phyloP scores from a whole-genome alignment of 2,329 filamentous ascomycete species.

The Diplodia corticola region DNA sequence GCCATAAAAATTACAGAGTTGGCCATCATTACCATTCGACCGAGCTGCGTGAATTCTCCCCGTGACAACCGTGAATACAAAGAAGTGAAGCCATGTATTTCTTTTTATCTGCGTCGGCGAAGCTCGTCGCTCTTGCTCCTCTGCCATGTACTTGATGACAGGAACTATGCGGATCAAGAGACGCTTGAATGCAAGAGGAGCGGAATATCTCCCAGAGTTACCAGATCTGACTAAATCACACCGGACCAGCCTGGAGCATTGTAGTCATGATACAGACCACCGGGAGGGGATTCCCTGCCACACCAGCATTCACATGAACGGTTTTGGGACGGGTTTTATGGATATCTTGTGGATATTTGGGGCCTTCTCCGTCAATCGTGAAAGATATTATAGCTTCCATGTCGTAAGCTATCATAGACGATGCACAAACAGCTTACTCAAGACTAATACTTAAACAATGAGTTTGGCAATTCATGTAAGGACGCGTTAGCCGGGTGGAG shows the following conservation, averaged over 20 bases:
- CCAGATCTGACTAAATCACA: too few relatives aligned
- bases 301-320: too few relatives aligned
- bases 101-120: constrained; percentile 44
- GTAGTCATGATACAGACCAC: too few relatives aligned
- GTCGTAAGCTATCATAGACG: background rate
- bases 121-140: constrained; percentile 46
- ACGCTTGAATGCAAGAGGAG: too few relatives aligned
- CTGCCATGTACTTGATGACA: constrained; percentile 47
- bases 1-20: background rate
- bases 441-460: background rate
- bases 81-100: constrained; percentile 8
- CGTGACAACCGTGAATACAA: background rate
- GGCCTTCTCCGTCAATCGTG: background rate
- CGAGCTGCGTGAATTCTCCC: background rate
- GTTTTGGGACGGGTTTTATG: constrained; percentile 55
- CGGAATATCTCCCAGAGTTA: too few relatives aligned
- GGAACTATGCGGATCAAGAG: constrained; percentile 49
- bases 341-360: background rate
- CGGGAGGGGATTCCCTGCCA: too few relatives aligned
- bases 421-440: background rate
- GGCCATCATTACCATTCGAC: background rate
- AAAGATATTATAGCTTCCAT: background rate
- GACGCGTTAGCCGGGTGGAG: background rate
- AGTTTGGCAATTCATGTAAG: background rate
- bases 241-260: too few relatives aligned